Base-by-base conservation (phyloP, 2,329 filamentous ascomycete genomes). In the Aotearoamyces nothofagi region DNA sequence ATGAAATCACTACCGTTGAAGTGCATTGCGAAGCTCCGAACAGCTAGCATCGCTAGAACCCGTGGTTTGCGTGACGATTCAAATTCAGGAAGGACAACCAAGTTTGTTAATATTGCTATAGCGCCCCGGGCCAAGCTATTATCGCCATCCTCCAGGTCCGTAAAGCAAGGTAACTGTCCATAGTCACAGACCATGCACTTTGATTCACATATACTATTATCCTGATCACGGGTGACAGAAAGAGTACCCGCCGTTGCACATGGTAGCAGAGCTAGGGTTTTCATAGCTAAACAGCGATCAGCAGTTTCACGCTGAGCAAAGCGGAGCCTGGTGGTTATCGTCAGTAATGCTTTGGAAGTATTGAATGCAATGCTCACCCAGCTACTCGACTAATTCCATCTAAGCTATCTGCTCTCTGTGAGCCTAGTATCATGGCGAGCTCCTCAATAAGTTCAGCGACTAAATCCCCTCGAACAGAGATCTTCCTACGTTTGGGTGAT, bases 21-120 rank as follows among this genome's bases (percentile, higher is more conserved):
- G 50, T 92, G 83, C 26, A 66, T 61, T 15, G 80, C 61, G 22
- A 90, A 56, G 25, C 74, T 69, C 39, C 74, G 70, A 27, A 93
- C 57, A 3, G 72, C 65, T 33, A 77, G 53, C 70, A 90, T 82
- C 7, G 76, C 74, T 34, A 71, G 60, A 22, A 92, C 62, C 26
- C 82, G 66, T 19, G 70, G 61, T 25, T 61, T 63, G n/a, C 65
- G 63, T 12, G 68, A 69, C 33, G 65, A 56, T 4, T 57, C 37
- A 35, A 76, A 69, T 6, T 45, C 43, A 1, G 56, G 42, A 2
- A 55, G 49, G 19, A 57, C 40, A 12, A 50, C 47, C 5, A 76
- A 38, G 14, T 52, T 57, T 9, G 47, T 43, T 33, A 76, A 63
- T 7, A 61, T 50, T 2, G 41, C 39, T 17, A 64, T 53, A 3